Evolutionary conservation across 164 flowering plant genomes (phyloP).

Genomic region (Umbellularia californica): DNA sequence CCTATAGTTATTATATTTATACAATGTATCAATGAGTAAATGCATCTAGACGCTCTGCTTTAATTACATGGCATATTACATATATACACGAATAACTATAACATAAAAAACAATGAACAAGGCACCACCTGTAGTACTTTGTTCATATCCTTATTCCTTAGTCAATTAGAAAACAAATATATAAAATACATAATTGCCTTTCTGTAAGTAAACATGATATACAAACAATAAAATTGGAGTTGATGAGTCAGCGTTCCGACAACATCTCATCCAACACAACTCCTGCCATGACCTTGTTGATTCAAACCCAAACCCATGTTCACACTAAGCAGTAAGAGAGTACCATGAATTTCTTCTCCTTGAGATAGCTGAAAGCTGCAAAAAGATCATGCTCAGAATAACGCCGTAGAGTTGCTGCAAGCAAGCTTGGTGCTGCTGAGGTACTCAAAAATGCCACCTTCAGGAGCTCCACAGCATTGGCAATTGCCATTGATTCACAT

Average conservation of each 20-base stretch:
- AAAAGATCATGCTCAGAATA: conserved; percentile 87
- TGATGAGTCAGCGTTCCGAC: too few relatives aligned
- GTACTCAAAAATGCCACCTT: conserved; percentile 82
- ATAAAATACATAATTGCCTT: too few relatives aligned
- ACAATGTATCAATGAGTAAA: too few relatives aligned
- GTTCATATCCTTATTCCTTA: too few relatives aligned
- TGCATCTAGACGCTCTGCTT: background rate
- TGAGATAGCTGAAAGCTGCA: conserved; percentile 85
- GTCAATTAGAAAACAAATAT: too few relatives aligned
- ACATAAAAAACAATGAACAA: background rate
- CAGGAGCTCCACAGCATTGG: conserved; percentile 85
- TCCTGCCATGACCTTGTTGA: background rate
- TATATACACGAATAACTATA: background rate
- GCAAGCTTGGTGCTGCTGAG: conserved; percentile 50
- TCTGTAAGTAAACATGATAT: too few relatives aligned
- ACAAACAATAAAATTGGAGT: too few relatives aligned
- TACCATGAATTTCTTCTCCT: conserved; percentile 83
- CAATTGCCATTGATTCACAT: conserved; percentile 67
- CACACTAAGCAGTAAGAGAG: background rate
- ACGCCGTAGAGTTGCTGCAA: conserved; percentile 69
- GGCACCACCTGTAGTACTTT: too few relatives aligned
- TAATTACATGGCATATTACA: background rate
- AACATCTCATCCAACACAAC: background rate
- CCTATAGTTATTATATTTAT: too few relatives aligned
- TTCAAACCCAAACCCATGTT: background rate